phyloP scores from a whole-genome alignment of 2,329 filamentous ascomycete genomes.

The Colletotrichum tropicicola region DNA sequence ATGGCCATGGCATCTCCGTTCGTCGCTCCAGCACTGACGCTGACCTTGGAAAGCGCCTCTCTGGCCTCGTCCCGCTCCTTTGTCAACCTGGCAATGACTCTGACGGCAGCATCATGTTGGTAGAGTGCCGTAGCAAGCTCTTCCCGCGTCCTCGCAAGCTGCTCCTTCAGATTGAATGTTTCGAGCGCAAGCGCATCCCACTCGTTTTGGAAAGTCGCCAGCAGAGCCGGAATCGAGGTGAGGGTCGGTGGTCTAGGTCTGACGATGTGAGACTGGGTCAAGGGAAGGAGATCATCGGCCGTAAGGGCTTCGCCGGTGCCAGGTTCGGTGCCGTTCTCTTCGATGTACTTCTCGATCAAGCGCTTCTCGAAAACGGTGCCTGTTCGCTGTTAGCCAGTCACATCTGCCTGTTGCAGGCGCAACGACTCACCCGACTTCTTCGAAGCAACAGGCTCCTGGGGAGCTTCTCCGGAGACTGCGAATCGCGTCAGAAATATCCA shows the following conservation, averaged over 20 bases:
- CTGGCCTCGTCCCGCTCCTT: constrained; percentile 92
- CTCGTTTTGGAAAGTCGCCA: constrained; percentile 96
- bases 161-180: constrained; percentile 89
- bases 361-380: constrained; percentile 95
- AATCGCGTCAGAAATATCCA: constrained; percentile 30
- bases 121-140: constrained; percentile 95
- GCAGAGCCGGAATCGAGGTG: constrained; percentile 93
- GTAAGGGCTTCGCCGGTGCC: constrained; percentile 87
- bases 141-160: constrained; percentile 88
- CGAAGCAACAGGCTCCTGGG: constrained; percentile 93
- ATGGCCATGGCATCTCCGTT: constrained; percentile 92
- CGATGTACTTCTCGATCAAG: constrained; percentile 93
- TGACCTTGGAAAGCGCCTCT: constrained; percentile 86
- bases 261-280: constrained; percentile 85
- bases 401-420: background rate
- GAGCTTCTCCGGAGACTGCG: constrained; percentile 93
- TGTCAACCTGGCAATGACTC: constrained; percentile 92
- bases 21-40: constrained; percentile 66
- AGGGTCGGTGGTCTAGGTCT: constrained; percentile 91
- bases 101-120: constrained; percentile 95
- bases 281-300: constrained; percentile 84
- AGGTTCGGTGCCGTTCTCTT: constrained; percentile 92
- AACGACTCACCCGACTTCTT: constrained; percentile 82
- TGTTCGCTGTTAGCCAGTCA: constrained; percentile 40
- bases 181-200: constrained; percentile 96